Evolutionary conservation across 2,329 filamentous ascomycete species (phyloP), one percentile per base, ranked within the genome.

Genomic region (Trichoderma sp.): DNA sequence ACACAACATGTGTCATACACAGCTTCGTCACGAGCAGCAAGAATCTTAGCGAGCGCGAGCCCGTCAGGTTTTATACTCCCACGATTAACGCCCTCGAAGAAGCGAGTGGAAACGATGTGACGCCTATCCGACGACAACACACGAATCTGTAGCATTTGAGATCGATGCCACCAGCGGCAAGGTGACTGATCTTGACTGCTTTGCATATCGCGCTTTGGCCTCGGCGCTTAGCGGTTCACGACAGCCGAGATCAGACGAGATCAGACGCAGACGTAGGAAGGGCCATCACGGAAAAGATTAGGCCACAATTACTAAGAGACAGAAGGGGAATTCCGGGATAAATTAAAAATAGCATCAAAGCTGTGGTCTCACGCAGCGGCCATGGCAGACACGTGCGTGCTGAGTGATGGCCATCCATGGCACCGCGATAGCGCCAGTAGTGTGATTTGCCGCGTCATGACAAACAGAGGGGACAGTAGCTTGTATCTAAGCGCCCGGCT

Each of bases 261-360:
- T 63, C 60, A 63, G 43, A 61, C 56, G 57, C 67, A 70, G 62
- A 70, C 47, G 57, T 39, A 70, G 62, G 62, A 32, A n/a, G 34
- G 12, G n/a, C 51, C 43, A 14, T 32, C 26, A 18, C 28, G 28
- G 56, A 39, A 67, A 67, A 34, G 66, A 73, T 76, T 74, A 72
- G 72, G 63, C 71, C 66, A 28, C 9, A 66, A 71, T 53, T 11
- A 39, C 28, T n/a, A 63, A 57, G 32, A 15, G 51, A 8, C 7
- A 71, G 60, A 57, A 18, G 9, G 9, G 18, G 24, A 32, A 71
- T 77, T 74, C 68, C 70, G 78, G 77, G 74, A 75, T 76, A 78
- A 81, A 79, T 78, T 78, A 81, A 80, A 81, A 82, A 81, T 81
- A 82, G 80, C 74, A 65, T 61, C 53, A n/a, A 14, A 36, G n/a